Evolutionary conservation across 805 yeast genomes (phyloP).

Genomic region (Candida nonsorbophila): DNA sequence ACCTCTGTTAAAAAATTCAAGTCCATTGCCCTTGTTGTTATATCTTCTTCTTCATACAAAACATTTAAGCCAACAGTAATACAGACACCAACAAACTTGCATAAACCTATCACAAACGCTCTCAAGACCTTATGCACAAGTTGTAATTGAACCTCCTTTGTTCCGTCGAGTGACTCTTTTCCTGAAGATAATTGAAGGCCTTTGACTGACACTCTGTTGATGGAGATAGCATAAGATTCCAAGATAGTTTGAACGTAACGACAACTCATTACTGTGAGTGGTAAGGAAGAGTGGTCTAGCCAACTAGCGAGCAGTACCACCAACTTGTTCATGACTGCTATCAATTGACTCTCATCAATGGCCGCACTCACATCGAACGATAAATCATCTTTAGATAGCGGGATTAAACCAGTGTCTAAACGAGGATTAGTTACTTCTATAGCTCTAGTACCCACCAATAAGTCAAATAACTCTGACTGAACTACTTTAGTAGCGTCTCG

Average conservation of each 20-base stretch:
- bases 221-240: slow-evolving; percentile 26
- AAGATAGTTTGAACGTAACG: slow-evolving; percentile 63
- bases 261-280: slow-evolving; percentile 76
- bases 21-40: slow-evolving; percentile 60
- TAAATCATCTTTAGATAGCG: slow-evolving; percentile 38
- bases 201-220: slow-evolving; percentile 5
- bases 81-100: slow-evolving; percentile 48
- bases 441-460: slow-evolving; percentile 85
- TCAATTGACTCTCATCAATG: slow-evolving; percentile 34
- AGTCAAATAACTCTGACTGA: slow-evolving; percentile 53
- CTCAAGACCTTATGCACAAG: slow-evolving; percentile 49
- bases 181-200: slow-evolving; percentile 7
- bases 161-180: neutral
- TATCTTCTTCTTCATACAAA: slow-evolving; percentile 70
- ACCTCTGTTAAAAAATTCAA: slow-evolving; percentile 26
- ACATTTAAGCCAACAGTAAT: slow-evolving; percentile 51
- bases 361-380: slow-evolving; percentile 40
- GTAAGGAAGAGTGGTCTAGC: slow-evolving; percentile 68
- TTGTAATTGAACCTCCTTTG: slow-evolving; percentile 12
- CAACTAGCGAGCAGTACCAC: slow-evolving; percentile 58
- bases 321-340: slow-evolving; percentile 50
- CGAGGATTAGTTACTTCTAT: slow-evolving; percentile 67
- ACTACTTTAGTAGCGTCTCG: slow-evolving; percentile 49
- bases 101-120: slow-evolving; percentile 46
- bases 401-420: slow-evolving; percentile 74